A percentile compares a stretch with the other conserved stretches of the same genome.
Evolutionary conservation across 176 grass and related monocot genomes (phyloP).

Genomic region (Canna indica): DNA sequence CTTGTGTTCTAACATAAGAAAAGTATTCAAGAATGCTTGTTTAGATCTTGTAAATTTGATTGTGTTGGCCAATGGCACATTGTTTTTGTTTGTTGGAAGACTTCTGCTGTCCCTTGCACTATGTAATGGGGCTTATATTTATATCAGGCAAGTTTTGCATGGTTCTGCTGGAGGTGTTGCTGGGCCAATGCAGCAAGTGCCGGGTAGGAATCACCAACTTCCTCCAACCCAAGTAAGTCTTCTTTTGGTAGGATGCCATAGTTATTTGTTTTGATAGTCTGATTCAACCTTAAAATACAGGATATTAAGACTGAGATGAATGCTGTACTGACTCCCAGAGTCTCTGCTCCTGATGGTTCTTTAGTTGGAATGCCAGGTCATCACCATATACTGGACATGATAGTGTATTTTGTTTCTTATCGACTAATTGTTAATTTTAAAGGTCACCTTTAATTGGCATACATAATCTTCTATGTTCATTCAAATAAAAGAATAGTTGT

Average conservation of each 20-base stretch:
- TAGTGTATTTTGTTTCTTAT: not conserved
- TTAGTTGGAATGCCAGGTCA: slow-evolving; percentile 50
- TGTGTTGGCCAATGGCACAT: not conserved
- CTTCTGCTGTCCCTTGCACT: slow-evolving; percentile 9
- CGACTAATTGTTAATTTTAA: not conserved
- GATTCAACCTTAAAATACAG: slow-evolving; percentile 25
- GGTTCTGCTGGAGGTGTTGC: slow-evolving; percentile 30
- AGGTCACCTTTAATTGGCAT: not conserved
- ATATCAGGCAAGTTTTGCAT: slow-evolving; percentile 54
- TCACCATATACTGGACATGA: not conserved
- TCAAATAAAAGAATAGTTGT: slow-evolving; percentile 14
- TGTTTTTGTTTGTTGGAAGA: not conserved
- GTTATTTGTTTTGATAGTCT: slow-evolving; percentile 5
- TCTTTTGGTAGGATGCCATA: slow-evolving; percentile 5
- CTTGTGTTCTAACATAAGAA: not conserved
- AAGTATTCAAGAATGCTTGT: not conserved
- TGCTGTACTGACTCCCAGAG: slow-evolving; percentile 37
- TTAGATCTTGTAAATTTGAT: not conserved
- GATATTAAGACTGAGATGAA: slow-evolving; percentile 43
- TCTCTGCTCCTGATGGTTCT: slow-evolving; percentile 32
- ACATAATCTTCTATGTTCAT: not conserved
- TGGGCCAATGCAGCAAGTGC: slow-evolving; percentile 39
- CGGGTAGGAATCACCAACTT: slow-evolving; percentile 33
- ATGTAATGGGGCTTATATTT: slow-evolving; percentile 3
- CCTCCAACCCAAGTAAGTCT: slow-evolving; percentile 41